phyloP scores from a whole-genome alignment of 345 rosid species.

The Gossypium ekmanianum region DNA sequence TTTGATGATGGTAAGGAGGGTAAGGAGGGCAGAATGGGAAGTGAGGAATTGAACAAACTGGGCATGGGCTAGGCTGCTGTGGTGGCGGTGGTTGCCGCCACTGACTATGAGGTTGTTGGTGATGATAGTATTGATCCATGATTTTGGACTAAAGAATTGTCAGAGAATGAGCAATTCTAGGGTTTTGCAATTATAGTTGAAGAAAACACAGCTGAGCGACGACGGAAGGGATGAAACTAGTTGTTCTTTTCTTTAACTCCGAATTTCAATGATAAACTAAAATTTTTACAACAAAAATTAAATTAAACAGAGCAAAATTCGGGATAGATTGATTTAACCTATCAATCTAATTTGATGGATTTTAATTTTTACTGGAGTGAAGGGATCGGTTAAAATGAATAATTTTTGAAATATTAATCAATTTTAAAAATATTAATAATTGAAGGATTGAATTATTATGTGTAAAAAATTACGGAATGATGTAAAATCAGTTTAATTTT shows the following conservation, averaged over 20 bases:
- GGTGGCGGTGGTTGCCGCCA: conserved; percentile 48
- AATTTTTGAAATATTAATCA: no score
- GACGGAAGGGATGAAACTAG: neutral
- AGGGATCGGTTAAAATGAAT: no score
- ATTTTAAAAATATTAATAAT: no score
- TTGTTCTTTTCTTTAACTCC: neutral
- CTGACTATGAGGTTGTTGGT: conserved; percentile 31
- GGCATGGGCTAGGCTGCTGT: conserved; percentile 45
- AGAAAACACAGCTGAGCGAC: neutral
- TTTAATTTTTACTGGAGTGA: no score
- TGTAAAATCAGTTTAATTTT: no score
- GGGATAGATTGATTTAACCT: no score
- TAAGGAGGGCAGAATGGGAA: conserved; percentile 75
- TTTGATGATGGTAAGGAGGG: conserved; percentile 35
- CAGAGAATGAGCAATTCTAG: neutral
- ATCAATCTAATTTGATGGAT: no score
- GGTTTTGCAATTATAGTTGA: neutral
- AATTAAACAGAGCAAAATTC: no score
- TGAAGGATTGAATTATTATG: no score
- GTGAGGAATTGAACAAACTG: conserved; percentile 58
- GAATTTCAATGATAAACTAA: neutral
- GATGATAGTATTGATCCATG: conserved; percentile 13
- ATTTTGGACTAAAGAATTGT: neutral
- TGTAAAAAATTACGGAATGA: rapidly evolving
- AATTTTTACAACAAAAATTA: no score